phyloP scores from a whole-genome alignment of 2,329 filamentous ascomycete genomes.

The Endoconidiophora polonica region DNA sequence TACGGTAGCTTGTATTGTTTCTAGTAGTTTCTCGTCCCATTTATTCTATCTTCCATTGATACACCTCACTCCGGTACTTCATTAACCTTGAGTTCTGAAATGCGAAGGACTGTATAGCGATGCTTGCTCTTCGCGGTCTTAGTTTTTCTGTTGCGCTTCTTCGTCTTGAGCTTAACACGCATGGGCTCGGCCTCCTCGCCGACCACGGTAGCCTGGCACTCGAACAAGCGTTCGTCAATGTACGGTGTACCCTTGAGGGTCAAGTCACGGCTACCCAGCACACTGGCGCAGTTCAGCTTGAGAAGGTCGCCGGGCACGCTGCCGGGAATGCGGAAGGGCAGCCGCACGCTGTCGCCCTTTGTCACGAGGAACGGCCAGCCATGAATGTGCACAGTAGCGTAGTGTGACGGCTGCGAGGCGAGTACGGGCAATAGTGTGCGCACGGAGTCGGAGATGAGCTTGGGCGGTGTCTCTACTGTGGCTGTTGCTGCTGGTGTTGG shows the following conservation, averaged over 20 bases:
- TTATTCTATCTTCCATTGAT: neutral
- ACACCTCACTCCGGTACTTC: slow-evolving; percentile 10
- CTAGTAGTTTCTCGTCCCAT: neutral
- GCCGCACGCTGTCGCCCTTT: slow-evolving; percentile 54
- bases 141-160: slow-evolving; percentile 55
- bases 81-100: slow-evolving; percentile 62
- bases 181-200: slow-evolving; percentile 70
- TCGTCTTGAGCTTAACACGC: slow-evolving; percentile 64
- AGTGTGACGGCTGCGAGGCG: slow-evolving; percentile 55
- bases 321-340: slow-evolving; percentile 64
- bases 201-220: slow-evolving; percentile 70
- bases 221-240: slow-evolving; percentile 68
- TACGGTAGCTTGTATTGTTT: neutral
- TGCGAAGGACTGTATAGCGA: slow-evolving; percentile 67
- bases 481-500: slow-evolving; percentile 17
- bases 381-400: slow-evolving; percentile 67
- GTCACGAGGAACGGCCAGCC: slow-evolving; percentile 66
- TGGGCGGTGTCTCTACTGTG: slow-evolving; percentile 32
- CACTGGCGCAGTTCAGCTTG: slow-evolving; percentile 68
- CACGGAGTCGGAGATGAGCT: slow-evolving; percentile 33
- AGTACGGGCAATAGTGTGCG: slow-evolving; percentile 51
- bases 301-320: slow-evolving; percentile 70
- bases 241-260: slow-evolving; percentile 72
- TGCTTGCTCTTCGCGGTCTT: slow-evolving; percentile 81
- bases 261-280: slow-evolving; percentile 75